These are phyloP conservation scores for Testicularia cyperi DNA, from an alignment of 1,284 basidiomycete genomes.

Conservation along the genomic window DNA sequence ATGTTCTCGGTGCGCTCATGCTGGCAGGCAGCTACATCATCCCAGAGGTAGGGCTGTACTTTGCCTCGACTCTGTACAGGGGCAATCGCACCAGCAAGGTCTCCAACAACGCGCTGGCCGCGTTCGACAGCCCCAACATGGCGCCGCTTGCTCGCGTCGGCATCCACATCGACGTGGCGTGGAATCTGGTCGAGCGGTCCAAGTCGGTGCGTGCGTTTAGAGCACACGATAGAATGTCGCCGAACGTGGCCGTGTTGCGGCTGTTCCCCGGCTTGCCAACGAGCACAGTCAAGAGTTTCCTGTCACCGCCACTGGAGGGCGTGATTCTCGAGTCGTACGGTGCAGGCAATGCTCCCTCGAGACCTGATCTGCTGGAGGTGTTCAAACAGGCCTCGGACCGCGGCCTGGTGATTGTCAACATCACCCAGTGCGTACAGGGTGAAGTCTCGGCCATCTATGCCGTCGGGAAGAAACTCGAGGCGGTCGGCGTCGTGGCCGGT, in stretches of 20 bases:
- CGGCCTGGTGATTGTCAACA: conserved; percentile 83
- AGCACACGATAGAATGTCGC: conserved; percentile 68
- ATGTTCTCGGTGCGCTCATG: conserved; percentile 74
- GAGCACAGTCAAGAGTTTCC: conserved; percentile 48
- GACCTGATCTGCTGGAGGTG: conserved; percentile 63
- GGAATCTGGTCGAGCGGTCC: conserved; percentile 67
- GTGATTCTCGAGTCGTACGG: conserved; percentile 87
- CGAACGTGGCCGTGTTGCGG: conserved; percentile 61
- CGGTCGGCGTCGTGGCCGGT: conserved; percentile 49
- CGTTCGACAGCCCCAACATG: conserved; percentile 84
- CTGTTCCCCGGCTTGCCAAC: conserved; percentile 78
- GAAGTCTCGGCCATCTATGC: conserved; percentile 67
- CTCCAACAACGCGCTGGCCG: conserved; percentile 80
- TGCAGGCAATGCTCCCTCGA: conserved; percentile 67
- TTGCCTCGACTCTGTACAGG: conserved; percentile 81
- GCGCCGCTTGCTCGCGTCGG: conserved; percentile 79
- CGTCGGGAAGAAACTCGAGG: conserved; percentile 72
- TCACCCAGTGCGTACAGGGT: conserved; percentile 78
- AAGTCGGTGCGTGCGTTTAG: conserved; percentile 74
- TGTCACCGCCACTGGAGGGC: conserved; percentile 49
- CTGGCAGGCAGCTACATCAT: conserved; percentile 87
- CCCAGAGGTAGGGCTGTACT: conserved; percentile 76
- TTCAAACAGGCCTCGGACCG: conserved; percentile 77
- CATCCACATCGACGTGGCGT: conserved; percentile 70
- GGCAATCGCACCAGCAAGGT: conserved; percentile 78